Evolutionary conservation across 257 asterid species (phyloP).

Genomic region (Nicotiana attenuata): DNA sequence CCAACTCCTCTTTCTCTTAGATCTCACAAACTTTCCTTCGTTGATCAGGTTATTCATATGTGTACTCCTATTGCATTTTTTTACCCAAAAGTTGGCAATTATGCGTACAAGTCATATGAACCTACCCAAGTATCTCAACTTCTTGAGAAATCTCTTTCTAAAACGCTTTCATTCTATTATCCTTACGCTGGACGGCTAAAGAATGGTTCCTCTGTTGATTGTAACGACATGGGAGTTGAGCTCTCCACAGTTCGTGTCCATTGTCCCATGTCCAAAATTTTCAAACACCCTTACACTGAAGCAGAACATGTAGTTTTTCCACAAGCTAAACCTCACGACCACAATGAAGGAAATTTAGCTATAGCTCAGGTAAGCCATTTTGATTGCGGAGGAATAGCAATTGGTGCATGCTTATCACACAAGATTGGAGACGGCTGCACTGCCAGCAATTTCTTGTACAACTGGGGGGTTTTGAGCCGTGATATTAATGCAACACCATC

Average conservation of each 20-base stretch:
- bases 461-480: constrained; percentile 11
- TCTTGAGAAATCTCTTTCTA: constrained; percentile 7
- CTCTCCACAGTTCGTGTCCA: background rate
- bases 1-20: background rate
- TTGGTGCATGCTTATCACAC: constrained; percentile 1
- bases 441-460: background rate
- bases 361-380: constrained; percentile 6
- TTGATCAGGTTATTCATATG: background rate
- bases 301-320: background rate
- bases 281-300: background rate
- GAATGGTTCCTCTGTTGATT: background rate
- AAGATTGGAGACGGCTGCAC: constrained; percentile 6
- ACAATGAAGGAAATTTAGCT: background rate
- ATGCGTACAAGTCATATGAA: too few relatives aligned
- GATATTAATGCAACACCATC: background rate
- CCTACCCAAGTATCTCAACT: background rate
- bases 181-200: constrained; percentile 5
- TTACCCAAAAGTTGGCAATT: background rate
- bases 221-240: constrained; percentile 3
- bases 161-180: background rate
- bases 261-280: background rate
- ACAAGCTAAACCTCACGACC: too few relatives aligned
- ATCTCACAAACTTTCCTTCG: constrained; percentile 5
- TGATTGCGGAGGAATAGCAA: constrained; percentile 1
- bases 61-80: background rate